Base-by-base conservation (phyloP, 2,329 filamentous ascomycete genomes). In the Xylariaceae sp. region DNA sequence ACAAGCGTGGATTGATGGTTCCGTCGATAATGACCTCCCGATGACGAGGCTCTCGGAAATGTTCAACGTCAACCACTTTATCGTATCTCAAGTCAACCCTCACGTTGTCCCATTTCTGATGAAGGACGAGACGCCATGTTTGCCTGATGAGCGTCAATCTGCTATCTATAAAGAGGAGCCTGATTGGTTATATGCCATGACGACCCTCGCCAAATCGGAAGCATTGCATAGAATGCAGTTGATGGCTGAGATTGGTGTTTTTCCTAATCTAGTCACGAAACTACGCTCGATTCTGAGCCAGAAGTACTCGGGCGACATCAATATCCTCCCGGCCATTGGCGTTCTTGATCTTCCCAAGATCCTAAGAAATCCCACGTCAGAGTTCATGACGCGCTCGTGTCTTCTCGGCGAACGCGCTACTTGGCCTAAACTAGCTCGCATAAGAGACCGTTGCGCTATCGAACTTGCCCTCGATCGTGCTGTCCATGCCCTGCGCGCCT, bases 51-150 rank as follows among this genome's bases (percentile, higher is more conserved):
- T 97, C 13, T 87, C 92, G 0, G 92, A 96, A 70, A 92, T 97
- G 88, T 96, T 97, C 78, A 96, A 97, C 69, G 92, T 97, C 71
- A 97, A 97, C 69, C 93, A 97, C 72, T 97, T 97, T 71, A 97
- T 97, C 66, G 93, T 97, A 15, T 96, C 92, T 0, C 93, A 97
- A 72, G 92, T 97, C 54, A 97, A 97, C 68, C 93, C 93, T 0
- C 93, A 97, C 68, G 90, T 97, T 7, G 85, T 95, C 0, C 90
- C 91, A 0, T 96, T 97, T 68, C 77, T 97, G 13, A 80, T 84
- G 13, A 89, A 87, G 65, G 89, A 95, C 59, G 88, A 91, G 61
- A 80, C 82, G 30, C 73, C 82, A 1, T 74, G 75, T 5, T 76
- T 78, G 4, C 68, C 72, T 4, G 68, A 30, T 61, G 30, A 60